Evolutionary conservation across 768 basidiomycete genomes (phyloP).

Genomic region (Steccherinum ochraceum): DNA sequence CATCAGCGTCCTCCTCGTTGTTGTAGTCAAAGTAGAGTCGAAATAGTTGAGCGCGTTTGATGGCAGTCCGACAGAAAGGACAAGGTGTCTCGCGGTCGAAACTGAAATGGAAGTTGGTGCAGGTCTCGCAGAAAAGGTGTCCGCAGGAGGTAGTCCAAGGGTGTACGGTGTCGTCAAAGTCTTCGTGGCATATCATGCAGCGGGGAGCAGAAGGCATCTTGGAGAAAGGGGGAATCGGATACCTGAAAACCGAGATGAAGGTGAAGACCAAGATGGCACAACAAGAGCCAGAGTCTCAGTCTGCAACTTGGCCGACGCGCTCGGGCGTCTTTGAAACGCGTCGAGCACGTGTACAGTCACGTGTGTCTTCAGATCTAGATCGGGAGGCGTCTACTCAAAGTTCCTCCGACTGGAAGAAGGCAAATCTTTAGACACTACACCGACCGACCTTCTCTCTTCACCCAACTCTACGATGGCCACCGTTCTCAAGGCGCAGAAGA

Average conservation of each 20-base stretch:
- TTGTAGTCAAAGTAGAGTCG: neutral
- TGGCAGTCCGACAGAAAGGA: neutral
- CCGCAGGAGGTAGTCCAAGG: neutral
- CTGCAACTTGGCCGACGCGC: too few species aligned
- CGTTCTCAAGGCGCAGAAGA: constrained; percentile 53
- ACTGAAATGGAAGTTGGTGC: neutral
- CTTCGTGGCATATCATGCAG: neutral
- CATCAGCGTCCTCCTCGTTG: neutral
- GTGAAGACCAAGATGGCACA: too few species aligned
- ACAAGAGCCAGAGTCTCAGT: too few species aligned
- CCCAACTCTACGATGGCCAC: constrained; percentile 45
- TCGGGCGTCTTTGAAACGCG: too few species aligned
- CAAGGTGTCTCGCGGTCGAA: neutral
- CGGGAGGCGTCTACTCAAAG: too few species aligned
- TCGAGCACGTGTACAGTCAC: too few species aligned
- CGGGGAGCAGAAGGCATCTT: neutral
- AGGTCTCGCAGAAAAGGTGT: neutral
- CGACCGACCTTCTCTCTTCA: neutral
- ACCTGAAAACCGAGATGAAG: too few species aligned
- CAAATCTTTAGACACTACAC: too few species aligned
- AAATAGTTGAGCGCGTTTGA: neutral
- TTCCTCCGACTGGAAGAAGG: too few species aligned
- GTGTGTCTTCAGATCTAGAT: too few species aligned
- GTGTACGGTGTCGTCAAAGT: neutral
- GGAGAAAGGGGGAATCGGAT: too few species aligned